Base-by-base conservation (phyloP, 179 eudicot genomes). In the Silene coronaria region DNA sequence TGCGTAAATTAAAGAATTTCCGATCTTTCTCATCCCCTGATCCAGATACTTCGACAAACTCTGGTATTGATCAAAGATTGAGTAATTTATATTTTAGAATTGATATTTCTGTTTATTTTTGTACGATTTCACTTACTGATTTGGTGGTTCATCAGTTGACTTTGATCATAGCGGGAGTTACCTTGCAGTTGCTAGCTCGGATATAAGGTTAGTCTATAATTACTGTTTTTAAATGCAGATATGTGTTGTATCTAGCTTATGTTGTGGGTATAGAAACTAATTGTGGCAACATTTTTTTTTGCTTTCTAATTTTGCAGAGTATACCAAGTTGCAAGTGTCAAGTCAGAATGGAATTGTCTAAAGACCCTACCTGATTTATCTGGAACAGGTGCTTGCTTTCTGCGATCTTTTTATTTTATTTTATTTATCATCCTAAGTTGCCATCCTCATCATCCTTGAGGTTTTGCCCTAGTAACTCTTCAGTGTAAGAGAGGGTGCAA, bases 151-250 rank as follows among this genome's bases (percentile, higher is more conserved):
- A 80, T 84, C 96, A 94, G 97, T 94, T 84, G 96, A 88, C 72
- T 94, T 94, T 55, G 98, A 94, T 84, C 96, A 89, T 64, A 94
- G 97, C 80, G 98, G 98, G 79, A 94, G 89, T 73, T 94, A 94
- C 77, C 97, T 94, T 81, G 92, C 96, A 9, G 73, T 92, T 64
- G 97, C 92, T 62, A 95, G 98, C 59, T 81, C 97, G 71, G 97
- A 94, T 80, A 89, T 89, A 71, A 86, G 97, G 98, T 94, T 53
- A 48, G 83, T 23, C n/a, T 82, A 65, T 11, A 9, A 58, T 53
- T 53, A 53, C 58, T 14, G 11, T 53, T 3, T 53, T 53, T 53
- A 53, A 8, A 4, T 53, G 58, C 58, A 17, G 58, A 51, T 42
- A 42, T 53, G 58, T 53, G 58, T 51, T 16, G 19, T 53, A 14